Evolutionary conservation across 257 asterid genomes (phyloP), one percentile per base, ranked within the genome.

Genomic region (Nicotiana otophora): DNA sequence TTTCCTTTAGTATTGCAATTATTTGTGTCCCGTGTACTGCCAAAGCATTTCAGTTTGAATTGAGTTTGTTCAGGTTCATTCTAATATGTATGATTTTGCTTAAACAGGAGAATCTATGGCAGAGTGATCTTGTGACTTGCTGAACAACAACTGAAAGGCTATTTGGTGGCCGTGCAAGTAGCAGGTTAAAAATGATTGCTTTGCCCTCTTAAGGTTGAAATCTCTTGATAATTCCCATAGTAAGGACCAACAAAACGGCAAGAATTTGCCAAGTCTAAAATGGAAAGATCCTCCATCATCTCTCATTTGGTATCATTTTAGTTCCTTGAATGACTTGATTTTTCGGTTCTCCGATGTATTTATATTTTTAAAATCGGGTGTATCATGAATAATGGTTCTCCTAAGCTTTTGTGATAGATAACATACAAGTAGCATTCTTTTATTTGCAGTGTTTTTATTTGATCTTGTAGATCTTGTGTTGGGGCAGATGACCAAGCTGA

Each of bases 81-180:
- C 12, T 79, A 28, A 79, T 34, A 12, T 28, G 7, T 36, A 4
- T 34, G 64, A 66, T 55, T 55, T 66, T 9, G 54, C 66, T 66
- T 55, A 46, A n/a, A 16, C 81, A 79, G 77, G 86, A 28, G 86
- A 68, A 58, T 30, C 81, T 42, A 30, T 16, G 10, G n/a, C n/a
- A 54, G 60, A 78, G n/a, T 83, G 62, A 79, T 70, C 81, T 55
- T 28, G 63, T 57, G 80, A 16, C 39, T 74, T 74, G 39, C 80
- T 51, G 62, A 26, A 74, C 63, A 26, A 51, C 80, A 51, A 51
- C 62, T 8, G 7, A 26, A 51, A 26, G 80, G 63, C 80, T 74
- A 26, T 74, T 74, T 74, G 62, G 42, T 12, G 14, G 80, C 62
- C 15, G 9, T 26, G 62, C 63, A 26, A 15, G 42, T 74, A 48